Evolutionary conservation across 2,329 filamentous ascomycete genomes (phyloP), one percentile per base, ranked within the genome.

Genomic region (Eutypa lata): DNA sequence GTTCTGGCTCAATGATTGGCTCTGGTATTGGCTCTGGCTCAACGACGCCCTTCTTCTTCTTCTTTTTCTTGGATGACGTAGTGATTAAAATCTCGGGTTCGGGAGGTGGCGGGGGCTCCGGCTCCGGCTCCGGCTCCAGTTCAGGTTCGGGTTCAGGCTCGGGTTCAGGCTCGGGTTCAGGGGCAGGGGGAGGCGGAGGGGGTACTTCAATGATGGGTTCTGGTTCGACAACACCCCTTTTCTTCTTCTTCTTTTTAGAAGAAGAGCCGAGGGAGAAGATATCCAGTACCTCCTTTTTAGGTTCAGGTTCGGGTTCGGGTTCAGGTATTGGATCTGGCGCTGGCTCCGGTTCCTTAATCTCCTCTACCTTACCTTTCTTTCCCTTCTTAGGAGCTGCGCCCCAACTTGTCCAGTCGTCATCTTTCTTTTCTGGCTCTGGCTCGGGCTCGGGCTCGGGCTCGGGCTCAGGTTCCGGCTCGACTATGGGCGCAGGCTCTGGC

Each of bases 41-140:
- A 38, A 28, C 16, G 3, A 21, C 22, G n/a, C 22, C 53, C 38
- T 66, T 73, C 55, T 72, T 71, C 54, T 73, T 74, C 57, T 73
- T 71, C 24, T 60, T 54, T 51, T 63, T 63, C 26, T 31, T 31
- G 10, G 26, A 31, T 31, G 10, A 6, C 5, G 26, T 31, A 31
- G 26, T 5, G 5, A 31, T 10, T 10, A 10, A 31, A 10, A 31
- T 10, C 26, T 31, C 26, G 5, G 26, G 26, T 10, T 31, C 56
- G 55, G 18, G 56, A 55, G 33, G 16, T 52, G 19, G 45, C 11
- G 10, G 31, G 24, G 28, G 49, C 24, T 53, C 53, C 13, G 51
- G 48, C 21, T 64, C 58, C 16, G 56, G 49, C 28, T 52, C 53
- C 10, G 31, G 31, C 8, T 35, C 31, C 14, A 14, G 14, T 8